A percentile compares a stretch with the other conserved stretches of the same genome.
phyloP scores from a whole-genome alignment of 768 basidiomycete genomes.

The Paxillus ammoniavirescens region DNA sequence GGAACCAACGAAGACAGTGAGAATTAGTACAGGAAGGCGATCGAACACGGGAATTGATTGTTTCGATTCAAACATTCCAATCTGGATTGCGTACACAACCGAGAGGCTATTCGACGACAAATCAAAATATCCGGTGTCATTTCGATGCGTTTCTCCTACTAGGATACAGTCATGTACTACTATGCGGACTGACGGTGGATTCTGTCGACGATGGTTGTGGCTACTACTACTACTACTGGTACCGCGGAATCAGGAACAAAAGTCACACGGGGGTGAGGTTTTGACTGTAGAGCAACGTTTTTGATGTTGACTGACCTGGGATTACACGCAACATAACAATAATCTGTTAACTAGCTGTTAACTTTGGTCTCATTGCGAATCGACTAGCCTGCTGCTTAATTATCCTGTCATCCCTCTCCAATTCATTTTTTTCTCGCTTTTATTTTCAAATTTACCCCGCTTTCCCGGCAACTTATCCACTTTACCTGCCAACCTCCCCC shows the following conservation, averaged over 20 bases:
- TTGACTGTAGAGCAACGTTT: constrained; percentile 24
- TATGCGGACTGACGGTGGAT: too few species aligned
- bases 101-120: not conserved
- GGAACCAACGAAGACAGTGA: not conserved
- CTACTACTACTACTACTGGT: not conserved
- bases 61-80: constrained; percentile 1
- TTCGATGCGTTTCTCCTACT: too few species aligned
- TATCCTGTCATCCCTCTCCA: not conserved
- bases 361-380: constrained; percentile 2
- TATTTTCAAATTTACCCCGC: not conserved
- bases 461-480: constrained; percentile 1
- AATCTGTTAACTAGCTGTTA: constrained; percentile 8
- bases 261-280: constrained; percentile 22
- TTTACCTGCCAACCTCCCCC: not conserved
- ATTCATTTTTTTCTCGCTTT: not conserved
- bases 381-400: not conserved
- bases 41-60: constrained; percentile 6
- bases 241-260: constrained; percentile 20
- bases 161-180: too few species aligned
- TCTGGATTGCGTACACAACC: constrained; percentile 1
- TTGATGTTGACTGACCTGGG: constrained; percentile 33
- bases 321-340: constrained; percentile 26
- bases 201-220: too few species aligned
- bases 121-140: not conserved
- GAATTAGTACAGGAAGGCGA: not conserved